Evolutionary conservation across 495 filamentous ascomycete species (phyloP).

Genomic region (Neurospora sp.): DNA sequence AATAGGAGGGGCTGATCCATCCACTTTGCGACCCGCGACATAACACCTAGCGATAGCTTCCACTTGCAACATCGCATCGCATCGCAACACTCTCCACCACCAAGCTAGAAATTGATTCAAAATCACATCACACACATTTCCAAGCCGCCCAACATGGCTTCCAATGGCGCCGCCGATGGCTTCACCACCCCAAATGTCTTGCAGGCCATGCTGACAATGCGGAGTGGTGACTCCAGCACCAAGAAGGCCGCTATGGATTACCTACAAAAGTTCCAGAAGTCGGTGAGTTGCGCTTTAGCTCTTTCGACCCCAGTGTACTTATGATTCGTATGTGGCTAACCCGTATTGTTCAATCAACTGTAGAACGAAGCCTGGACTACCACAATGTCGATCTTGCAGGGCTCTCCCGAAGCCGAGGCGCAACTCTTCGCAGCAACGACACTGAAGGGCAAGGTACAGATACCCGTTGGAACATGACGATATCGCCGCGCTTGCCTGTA

Average conservation of each 20-base stretch:
- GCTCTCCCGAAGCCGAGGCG: conserved; percentile 62
- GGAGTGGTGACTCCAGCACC: conserved; percentile 67
- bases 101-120: not conserved
- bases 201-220: conserved; percentile 82
- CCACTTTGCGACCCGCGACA: not conserved
- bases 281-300: conserved; percentile 48
- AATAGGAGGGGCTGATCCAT: conserved; percentile 11
- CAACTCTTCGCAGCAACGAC: conserved; percentile 96
- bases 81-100: not conserved
- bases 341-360: not conserved
- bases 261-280: conserved; percentile 96
- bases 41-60: not conserved
- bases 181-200: conserved; percentile 68
- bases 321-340: not conserved
- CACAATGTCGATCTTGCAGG: conserved; percentile 76
- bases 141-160: conserved; percentile 47
- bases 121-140: not conserved
- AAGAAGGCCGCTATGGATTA: conserved; percentile 86
- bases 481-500: not conserved
- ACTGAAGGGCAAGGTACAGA: conserved; percentile 84
- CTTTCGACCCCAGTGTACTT: not conserved
- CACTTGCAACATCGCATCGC: not conserved
- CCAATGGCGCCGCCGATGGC: conserved; percentile 53
- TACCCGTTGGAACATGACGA: not conserved
- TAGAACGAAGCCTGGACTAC: conserved; percentile 84